phyloP scores from a whole-genome alignment of 129 eudicot species.

The Centrapalus pauciflorus region DNA sequence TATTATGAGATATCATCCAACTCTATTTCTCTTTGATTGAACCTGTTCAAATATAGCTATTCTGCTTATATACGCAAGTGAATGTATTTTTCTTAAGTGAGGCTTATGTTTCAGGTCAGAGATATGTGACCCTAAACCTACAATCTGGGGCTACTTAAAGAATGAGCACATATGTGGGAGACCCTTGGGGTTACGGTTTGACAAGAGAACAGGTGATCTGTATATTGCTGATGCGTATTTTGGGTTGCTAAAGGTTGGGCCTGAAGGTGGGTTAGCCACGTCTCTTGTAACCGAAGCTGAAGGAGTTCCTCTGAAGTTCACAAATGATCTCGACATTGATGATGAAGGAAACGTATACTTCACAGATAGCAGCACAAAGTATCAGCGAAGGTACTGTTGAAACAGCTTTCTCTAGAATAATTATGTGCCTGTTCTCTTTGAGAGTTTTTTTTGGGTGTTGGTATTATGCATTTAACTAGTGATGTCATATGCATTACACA shows the following conservation, averaged over 20 bases:
- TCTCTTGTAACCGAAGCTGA: slow-evolving; percentile 75
- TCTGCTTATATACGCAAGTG: not conserved
- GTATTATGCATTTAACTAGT: not conserved
- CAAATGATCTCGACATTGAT: slow-evolving; percentile 88
- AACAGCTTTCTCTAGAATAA: not conserved
- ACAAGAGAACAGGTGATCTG: slow-evolving; percentile 78
- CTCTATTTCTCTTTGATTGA: not conserved
- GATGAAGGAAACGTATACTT: slow-evolving; percentile 88
- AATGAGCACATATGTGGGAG: slow-evolving; percentile 95
- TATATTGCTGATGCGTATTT: slow-evolving; percentile 97
- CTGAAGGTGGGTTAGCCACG: slow-evolving; percentile 84
- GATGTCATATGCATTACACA: not conserved
- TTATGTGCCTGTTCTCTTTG: not conserved
- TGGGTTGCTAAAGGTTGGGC: slow-evolving; percentile 92
- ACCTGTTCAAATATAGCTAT: not conserved
- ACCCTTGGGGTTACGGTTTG: slow-evolving; percentile 87
- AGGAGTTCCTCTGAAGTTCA: slow-evolving; percentile 72
- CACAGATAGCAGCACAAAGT: slow-evolving; percentile 84
- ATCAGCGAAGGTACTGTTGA: slow-evolving; percentile 62
- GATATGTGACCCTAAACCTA: slow-evolving; percentile 76
- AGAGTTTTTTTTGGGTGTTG: not conserved
- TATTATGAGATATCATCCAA: not conserved
- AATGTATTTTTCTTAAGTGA: not conserved
- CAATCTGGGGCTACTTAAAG: slow-evolving; percentile 51
- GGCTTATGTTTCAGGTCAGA: slow-evolving; percentile 52